Conservation (phyloP, 441 rosid species). For the Erodium moschatum region DNA sequence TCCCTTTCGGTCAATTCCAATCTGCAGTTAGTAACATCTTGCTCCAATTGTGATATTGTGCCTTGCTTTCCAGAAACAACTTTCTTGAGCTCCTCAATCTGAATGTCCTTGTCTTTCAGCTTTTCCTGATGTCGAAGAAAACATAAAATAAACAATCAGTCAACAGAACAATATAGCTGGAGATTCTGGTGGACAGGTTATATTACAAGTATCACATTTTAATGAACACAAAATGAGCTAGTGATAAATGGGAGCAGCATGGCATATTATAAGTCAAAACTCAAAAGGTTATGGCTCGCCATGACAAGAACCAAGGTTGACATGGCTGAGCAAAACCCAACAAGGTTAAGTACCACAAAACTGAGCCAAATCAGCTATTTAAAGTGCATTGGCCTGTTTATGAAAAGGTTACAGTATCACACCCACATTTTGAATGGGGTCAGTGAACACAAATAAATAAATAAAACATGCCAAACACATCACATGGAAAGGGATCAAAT, state of each 20-base stretch:
- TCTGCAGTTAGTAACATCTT: conserved; percentile 55
- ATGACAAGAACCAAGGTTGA: background rate
- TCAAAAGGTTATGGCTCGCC: background rate
- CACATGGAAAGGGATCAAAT: background rate
- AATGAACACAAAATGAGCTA: conserved; percentile 12
- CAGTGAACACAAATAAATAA: background rate
- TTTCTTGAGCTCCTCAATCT: conserved; percentile 46
- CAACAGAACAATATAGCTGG: background rate
- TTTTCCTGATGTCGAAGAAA: conserved; percentile 41
- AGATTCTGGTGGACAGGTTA: background rate
- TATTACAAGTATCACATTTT: background rate
- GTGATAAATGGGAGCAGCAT: background rate
- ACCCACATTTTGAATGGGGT: background rate
- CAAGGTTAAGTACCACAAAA: background rate
- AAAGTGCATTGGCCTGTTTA: background rate
- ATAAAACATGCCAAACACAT: background rate
- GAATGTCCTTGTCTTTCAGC: conserved; percentile 52
- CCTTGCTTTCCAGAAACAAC: conserved; percentile 50
- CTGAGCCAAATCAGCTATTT: background rate
- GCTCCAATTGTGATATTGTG: conserved; percentile 54
- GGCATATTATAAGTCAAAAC: background rate
- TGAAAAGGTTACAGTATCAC: background rate
- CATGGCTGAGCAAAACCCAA: background rate
- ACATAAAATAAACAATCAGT: conserved; percentile 12
- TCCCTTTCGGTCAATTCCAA: conserved; percentile 58